Evolutionary conservation across 163 green algal genomes (phyloP), one percentile per base, ranked within the genome.

Genomic region (Prototheca cutis): DNA sequence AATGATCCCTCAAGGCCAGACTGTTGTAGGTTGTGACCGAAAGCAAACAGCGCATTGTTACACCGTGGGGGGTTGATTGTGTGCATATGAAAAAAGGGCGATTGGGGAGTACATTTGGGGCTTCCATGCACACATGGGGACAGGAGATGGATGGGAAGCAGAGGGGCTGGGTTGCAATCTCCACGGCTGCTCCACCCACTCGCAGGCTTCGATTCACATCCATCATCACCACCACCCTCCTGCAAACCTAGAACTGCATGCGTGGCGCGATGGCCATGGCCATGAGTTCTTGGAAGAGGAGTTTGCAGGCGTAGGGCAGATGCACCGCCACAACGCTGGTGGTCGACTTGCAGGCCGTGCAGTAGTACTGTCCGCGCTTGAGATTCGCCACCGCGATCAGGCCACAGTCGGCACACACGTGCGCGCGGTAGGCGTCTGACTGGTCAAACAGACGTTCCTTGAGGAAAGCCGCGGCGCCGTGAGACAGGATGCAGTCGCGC

Each of bases 261-360:
- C 55, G 40, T 21, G 55, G 55, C 13, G 55, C 55, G 32, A 61
- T 61, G 55, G 34, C 52, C 55, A 61, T 61, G 7, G 55, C 55
- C 75, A 92, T 86, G 40, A 97, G 78, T 73, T 96, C 90, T 70
- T 97, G 89, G 77, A 99, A 98, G 6, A 99, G 78, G 60, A 99
- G 83, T 79, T 99, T 98, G 84, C 87, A 96, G 6, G 93, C 93
- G 66, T 99, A 99, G 34, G 93, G 93, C 53, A 99, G 77, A 62
- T 83, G 86, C 42, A 95, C 85, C 61, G 79, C 65, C 64, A 87
- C 84, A 21, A 94, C 76, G 67, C 70, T 72, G 27, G 76, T 83
- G 54, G 78, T 87, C 21, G 65, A 77, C 60, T 87, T 87, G 85
- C 91, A 90, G 18, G 86, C 80, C n/a, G 82, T 83, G 76, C 84